Conservation (phyloP, 169 alveolate genomes). For the Toxoplasma gondii region DNA sequence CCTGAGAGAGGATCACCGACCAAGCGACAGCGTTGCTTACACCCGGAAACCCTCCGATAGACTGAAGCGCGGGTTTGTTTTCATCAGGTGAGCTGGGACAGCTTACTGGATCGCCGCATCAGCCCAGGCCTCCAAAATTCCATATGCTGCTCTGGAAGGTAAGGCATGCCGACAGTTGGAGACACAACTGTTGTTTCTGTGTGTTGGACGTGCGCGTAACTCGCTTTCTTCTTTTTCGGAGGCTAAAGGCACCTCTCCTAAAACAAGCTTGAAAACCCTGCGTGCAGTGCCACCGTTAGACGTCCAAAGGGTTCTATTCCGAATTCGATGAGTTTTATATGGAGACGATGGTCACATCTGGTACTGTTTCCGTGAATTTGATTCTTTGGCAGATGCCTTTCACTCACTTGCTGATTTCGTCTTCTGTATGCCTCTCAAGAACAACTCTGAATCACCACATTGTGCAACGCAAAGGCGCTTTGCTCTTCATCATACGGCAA, state of each 20-base stretch:
- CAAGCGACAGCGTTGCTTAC: neutral
- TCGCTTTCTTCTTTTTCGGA: too few species aligned
- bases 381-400: neutral
- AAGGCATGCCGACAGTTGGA: neutral
- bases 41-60: too few species aligned
- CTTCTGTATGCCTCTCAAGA: constrained; percentile 66
- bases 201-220: too few species aligned
- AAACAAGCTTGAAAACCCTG: too few species aligned
- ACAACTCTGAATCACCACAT: constrained; percentile 40
- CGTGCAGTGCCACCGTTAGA: too few species aligned
- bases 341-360: too few species aligned
- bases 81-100: neutral
- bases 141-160: constrained; percentile 48
- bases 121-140: constrained; percentile 64
- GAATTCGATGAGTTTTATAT: too few species aligned
- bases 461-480: neutral
- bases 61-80: neutral
- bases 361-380: too few species aligned
- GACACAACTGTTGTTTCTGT: too few species aligned
- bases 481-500: neutral
- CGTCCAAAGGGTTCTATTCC: too few species aligned
- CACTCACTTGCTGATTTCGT: constrained; percentile 61
- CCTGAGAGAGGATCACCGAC: constrained; percentile 21
- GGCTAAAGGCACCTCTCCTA: too few species aligned
- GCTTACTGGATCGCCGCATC: constrained; percentile 66